Percentiles rank a stretch among this genome's conserved stretches.
phyloP scores from a whole-genome alignment of 1,284 basidiomycete species.

The Ganoderma sinense region DNA sequence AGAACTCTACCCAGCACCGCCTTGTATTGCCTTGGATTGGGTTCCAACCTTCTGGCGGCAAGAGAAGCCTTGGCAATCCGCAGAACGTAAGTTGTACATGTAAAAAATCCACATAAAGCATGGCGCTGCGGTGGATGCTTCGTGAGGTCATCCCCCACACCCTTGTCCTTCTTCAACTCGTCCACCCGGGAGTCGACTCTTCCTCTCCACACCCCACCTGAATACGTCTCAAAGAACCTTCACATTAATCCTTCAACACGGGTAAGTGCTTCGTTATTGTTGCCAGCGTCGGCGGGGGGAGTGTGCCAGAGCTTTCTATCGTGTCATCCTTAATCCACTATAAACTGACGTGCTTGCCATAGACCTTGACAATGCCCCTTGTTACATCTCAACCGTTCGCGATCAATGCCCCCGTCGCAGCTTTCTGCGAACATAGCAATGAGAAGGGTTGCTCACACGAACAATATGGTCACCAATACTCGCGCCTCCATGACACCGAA shows the following conservation, averaged over 20 bases:
- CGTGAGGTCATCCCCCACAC: not conserved
- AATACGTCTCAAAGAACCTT: not conserved
- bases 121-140: not conserved
- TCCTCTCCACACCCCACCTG: not conserved
- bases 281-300: not conserved
- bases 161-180: not conserved
- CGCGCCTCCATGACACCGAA: not conserved
- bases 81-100: not conserved
- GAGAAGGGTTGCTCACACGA: conserved; percentile 26
- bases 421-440: conserved; percentile 8
- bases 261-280: not conserved
- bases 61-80: not conserved
- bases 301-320: not conserved
- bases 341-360: not conserved
- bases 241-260: not conserved
- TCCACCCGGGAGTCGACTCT: not conserved
- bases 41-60: not conserved
- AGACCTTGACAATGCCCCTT: conserved; percentile 11
- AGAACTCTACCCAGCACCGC: not conserved
- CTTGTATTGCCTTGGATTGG: not conserved
- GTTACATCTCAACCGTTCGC: conserved; percentile 26
- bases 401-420: conserved; percentile 16
- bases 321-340: not conserved
- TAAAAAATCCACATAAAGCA: not conserved
- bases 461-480: conserved; percentile 10